phyloP scores from a whole-genome alignment of 2,329 filamentous ascomycete species.

The Lecanicillium sp. region DNA sequence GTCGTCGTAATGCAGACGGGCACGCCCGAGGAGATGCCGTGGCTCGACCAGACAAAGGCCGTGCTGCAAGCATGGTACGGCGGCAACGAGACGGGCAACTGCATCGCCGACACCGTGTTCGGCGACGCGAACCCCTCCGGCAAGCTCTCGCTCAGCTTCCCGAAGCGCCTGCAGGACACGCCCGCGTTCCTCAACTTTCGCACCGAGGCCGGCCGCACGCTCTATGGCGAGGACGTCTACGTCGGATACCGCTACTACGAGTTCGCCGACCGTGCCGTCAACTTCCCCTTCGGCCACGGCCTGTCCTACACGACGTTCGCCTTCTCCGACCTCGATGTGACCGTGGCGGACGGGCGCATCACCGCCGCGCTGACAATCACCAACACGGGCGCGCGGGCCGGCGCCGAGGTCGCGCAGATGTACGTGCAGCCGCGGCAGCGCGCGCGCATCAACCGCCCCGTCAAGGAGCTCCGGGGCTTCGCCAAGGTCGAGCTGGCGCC shows the following conservation, averaged over 20 bases:
- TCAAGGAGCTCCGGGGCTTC: constrained; percentile 61
- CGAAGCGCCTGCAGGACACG: constrained; percentile 60
- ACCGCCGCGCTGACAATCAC: constrained; percentile 46
- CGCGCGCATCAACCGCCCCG: constrained; percentile 47
- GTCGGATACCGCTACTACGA: constrained; percentile 80
- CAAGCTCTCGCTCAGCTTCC: constrained; percentile 70
- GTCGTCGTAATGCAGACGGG: constrained; percentile 73
- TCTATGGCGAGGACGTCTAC: constrained; percentile 78
- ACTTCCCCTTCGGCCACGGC: constrained; percentile 76
- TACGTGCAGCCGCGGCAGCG: constrained; percentile 49
- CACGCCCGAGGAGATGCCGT: constrained; percentile 68
- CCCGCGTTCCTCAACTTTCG: constrained; percentile 71
- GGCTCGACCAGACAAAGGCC: constrained; percentile 50
- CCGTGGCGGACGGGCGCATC: constrained; percentile 40
- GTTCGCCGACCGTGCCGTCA: constrained; percentile 54
- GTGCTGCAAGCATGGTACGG: constrained; percentile 79
- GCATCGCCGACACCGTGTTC: constrained; percentile 71
- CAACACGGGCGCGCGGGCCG: constrained; percentile 53
- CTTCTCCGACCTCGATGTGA: constrained; percentile 44
- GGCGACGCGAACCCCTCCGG: constrained; percentile 68
- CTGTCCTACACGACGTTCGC: constrained; percentile 69
- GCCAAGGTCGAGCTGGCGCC: constrained; percentile 56
- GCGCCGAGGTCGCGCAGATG: constrained; percentile 52
- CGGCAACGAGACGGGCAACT: constrained; percentile 80
- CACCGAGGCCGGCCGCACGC: constrained; percentile 61